Conservation (phyloP, 148 eudicot species). For the Cornus florida region DNA sequence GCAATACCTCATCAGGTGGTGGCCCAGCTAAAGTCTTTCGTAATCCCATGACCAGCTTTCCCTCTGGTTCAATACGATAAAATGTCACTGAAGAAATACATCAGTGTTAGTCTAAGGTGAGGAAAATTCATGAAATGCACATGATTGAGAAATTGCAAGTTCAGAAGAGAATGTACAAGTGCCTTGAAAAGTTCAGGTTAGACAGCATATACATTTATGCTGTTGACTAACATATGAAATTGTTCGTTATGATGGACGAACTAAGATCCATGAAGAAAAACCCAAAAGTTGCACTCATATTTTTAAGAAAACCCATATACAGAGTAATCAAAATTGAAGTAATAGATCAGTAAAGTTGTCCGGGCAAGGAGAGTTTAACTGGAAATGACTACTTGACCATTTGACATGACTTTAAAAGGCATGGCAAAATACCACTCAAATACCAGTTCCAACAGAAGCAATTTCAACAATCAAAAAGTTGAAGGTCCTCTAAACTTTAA, state of each 20-base stretch:
- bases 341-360: background rate
- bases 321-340: background rate
- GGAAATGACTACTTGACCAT: background rate
- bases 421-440: background rate
- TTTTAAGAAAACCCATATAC: background rate
- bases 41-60: constrained; percentile 38
- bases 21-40: constrained; percentile 23
- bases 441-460: background rate
- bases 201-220: background rate
- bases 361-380: background rate
- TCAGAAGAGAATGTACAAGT: background rate
- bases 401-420: background rate
- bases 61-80: constrained; percentile 38
- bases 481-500: background rate
- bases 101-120: background rate
- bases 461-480: background rate
- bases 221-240: background rate
- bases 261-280: background rate
- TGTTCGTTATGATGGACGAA: background rate
- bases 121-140: background rate
- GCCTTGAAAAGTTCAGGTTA: background rate
- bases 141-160: background rate
- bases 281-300: background rate
- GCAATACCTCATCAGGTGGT: constrained; percentile 21
- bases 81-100: constrained; percentile 35